Base-by-base conservation (phyloP, 306 rosid species). In the Lathyrus oleraceus region DNA sequence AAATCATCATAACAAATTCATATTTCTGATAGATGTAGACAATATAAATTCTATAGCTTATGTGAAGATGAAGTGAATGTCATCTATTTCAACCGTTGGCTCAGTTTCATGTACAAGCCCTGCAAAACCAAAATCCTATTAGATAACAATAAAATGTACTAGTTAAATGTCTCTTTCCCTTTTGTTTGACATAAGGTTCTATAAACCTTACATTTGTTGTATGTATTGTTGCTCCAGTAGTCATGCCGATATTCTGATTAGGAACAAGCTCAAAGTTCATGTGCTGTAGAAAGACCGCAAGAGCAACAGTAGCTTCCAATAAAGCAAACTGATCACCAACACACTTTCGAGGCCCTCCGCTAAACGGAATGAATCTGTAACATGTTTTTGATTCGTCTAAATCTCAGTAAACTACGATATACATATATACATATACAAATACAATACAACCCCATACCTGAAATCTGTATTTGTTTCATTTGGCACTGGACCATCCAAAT, bases 191-290 rank as follows among this genome's bases (percentile, higher is more conserved):
- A 38, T 32, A 32, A 32, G 38, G 5, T 32, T 9, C 38, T 32
- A 6, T 35, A 35, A 35, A 63, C 15, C 35, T 93, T 90, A 94
- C 96, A 61, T 88, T 88, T 78, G 97, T 83, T 14, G 99, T 88
- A 79, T 94, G 99, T 81, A 94, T 94, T 61, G 99, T 94, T 76
- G 98, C 97, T 51, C 99, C 99, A 13, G 99, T 88, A 20, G 97
- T 94, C 99, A 94, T 94, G 73, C 87, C 82, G 66, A 94, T 91
- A 78, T 78, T 87, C 83, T 91, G 97, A 80, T 84, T 82, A 5
- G 96, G 96, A 69, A 91, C 95, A 52, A 88, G 81, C 81, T 91
- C 97, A 56, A 94, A 90, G 77, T 86, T 85, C 72, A 90, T 67
- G 75, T 81, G 74, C 83, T 91, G 97, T 39, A 94, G 59, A 83